phyloP scores from a whole-genome alignment of 2,329 filamentous ascomycete species.

The Aureobasidium lini region DNA sequence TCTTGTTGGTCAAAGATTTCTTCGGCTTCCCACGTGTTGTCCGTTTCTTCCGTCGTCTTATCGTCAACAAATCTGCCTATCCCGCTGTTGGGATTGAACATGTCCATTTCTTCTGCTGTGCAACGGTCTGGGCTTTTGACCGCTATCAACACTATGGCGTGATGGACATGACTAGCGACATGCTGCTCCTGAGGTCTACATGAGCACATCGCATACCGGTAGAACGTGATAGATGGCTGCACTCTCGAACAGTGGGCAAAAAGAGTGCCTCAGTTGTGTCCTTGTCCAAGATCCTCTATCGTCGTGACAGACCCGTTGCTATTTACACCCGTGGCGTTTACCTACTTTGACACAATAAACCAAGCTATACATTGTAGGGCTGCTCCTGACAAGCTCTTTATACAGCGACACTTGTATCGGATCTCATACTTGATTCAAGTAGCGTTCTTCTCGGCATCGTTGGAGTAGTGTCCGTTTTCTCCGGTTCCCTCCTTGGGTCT shows the following conservation, averaged over 20 bases:
- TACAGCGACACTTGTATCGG: not conserved
- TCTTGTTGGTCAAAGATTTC: conserved; percentile 5
- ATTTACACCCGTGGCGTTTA: not conserved
- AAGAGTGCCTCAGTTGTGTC: too few relatives aligned
- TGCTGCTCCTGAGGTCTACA: not conserved
- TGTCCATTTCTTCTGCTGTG: not conserved
- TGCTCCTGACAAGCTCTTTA: not conserved
- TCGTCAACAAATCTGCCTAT: conserved; percentile 3
- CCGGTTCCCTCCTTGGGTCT: conserved; percentile 47
- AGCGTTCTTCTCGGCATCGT: conserved; percentile 2
- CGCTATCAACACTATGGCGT: not conserved
- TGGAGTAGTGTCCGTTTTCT: conserved; percentile 16
- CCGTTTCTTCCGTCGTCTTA: not conserved
- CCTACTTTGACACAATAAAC: not conserved
- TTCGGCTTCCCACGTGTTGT: not conserved
- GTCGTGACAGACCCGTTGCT: not conserved
- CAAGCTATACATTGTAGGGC: not conserved
- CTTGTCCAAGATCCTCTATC: too few relatives aligned
- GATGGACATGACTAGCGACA: not conserved
- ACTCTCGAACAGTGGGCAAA: too few relatives aligned
- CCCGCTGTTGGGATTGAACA: not conserved
- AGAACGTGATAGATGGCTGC: too few relatives aligned
- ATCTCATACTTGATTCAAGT: not conserved
- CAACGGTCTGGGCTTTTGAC: not conserved
- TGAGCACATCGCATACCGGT: not conserved